phyloP scores from a whole-genome alignment of 768 basidiomycete genomes.

The Rhodosporidiobolus sp. region DNA sequence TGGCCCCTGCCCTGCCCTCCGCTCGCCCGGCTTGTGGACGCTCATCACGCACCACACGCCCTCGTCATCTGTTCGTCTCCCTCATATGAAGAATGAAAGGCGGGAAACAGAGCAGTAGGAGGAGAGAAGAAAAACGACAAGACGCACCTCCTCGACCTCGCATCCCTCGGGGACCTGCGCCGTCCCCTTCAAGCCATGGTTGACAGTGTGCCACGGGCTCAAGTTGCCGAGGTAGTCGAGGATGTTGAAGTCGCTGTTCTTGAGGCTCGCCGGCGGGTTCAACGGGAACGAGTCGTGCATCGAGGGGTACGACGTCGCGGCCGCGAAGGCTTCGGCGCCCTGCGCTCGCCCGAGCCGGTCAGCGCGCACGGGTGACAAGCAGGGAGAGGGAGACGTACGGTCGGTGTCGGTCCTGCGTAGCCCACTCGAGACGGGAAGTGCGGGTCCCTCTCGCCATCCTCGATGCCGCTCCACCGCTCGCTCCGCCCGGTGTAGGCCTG shows the following conservation, averaged over 20 bases:
- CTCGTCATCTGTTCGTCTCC: too few species aligned
- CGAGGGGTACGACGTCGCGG: conserved; percentile 26
- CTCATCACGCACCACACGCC: too few species aligned
- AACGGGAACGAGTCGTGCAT: conserved; percentile 29
- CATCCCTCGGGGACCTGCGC: conserved; percentile 25
- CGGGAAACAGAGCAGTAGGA: neutral
- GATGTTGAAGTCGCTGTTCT: conserved; percentile 20
- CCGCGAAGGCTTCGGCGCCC: conserved; percentile 34
- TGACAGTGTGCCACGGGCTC: conserved; percentile 34
- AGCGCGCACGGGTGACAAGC: neutral
- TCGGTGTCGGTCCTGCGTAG: conserved; percentile 31
- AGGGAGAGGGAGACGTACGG: neutral
- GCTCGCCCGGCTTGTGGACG: too few species aligned
- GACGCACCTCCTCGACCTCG: conserved; percentile 31
- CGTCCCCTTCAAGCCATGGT: conserved; percentile 18
- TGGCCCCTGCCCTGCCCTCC: too few species aligned
- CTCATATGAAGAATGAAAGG: neutral
- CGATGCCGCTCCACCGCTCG: neutral
- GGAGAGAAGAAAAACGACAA: neutral
- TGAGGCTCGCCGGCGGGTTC: conserved; percentile 12
- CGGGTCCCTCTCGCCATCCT: neutral
- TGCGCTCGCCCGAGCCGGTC: neutral
- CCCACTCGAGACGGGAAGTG: neutral
- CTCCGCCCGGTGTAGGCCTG: neutral
- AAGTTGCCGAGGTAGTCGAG: conserved; percentile 35